Base-by-base conservation (phyloP, 1,139 yeast genomes). In the Yamadazyma aaseri region DNA sequence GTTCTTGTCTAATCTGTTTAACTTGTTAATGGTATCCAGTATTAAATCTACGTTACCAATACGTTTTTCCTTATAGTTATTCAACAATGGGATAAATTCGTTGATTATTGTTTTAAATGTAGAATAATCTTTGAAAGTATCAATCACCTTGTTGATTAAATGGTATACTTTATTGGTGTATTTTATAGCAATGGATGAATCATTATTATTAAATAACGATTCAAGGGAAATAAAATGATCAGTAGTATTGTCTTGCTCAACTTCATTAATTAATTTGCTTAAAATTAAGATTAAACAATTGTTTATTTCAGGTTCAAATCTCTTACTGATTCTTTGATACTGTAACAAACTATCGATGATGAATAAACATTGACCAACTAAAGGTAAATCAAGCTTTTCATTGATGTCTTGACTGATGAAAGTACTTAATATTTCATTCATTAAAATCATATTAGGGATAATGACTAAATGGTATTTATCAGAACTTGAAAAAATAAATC, bases 381-480 rank as follows among this genome's bases (percentile, higher is more conserved):
- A 20, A 7, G 36, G 28, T 2, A 34, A 28, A 18, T 36, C 35
- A 5, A 33, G 15, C 33, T 52, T 81, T 18, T 24, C 23, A 24
- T 63, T 53, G 31, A 67, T 62, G 23, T 82, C 77, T 17, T 49
- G 45, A 29, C 56, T 54, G 20, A 51, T 45, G 14, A 58, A 45
- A 17, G 49, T 46, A n/a, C 60, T 47, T 34, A 90, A 62, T 16
- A 78, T 68, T 56, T 87, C 92, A 35, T 82, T 76, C 67, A 89
- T 78, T 28, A 87, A 58, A 26, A 92, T 73, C 24, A 79, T 65
- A 2, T 94, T 74, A 2, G 97, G 96, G 0, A 97, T 89, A 4
- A 82, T 90, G 12, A 92, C 83, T 43, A 87, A 71, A 66, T 94
- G 97, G 58, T 86, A 92, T 53, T 89, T 94, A 66, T 94, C 99